Evolutionary conservation across 2,329 filamentous ascomycete genomes (phyloP).

Genomic region (Monosporascus sp.): DNA sequence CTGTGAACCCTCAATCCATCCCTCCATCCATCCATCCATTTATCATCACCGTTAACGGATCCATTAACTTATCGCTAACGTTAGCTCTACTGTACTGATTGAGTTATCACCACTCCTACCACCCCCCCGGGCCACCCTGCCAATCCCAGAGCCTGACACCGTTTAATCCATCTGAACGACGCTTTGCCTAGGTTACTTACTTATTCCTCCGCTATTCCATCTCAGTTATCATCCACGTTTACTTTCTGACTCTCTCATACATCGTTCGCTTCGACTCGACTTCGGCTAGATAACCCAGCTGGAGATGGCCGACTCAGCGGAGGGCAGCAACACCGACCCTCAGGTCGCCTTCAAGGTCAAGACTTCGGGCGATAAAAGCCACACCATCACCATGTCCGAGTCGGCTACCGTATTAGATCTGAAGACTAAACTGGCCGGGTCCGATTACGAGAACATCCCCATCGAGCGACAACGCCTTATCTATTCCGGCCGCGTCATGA

Average conservation of each 20-base stretch:
- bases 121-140: background rate
- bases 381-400: slow-evolving; percentile 72
- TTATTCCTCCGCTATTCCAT: too few species aligned
- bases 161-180: background rate
- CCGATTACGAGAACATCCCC: slow-evolving; percentile 81
- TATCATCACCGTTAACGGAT: too few species aligned
- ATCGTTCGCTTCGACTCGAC: too few species aligned
- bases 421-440: slow-evolving; percentile 77
- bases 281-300: background rate
- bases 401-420: slow-evolving; percentile 76
- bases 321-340: slow-evolving; percentile 55
- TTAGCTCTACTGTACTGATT: background rate
- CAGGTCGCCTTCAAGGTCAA: slow-evolving; percentile 96
- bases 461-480: slow-evolving; percentile 88
- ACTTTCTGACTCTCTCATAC: too few species aligned
- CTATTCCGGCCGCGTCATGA: slow-evolving; percentile 94
- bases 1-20: too few species aligned
- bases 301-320: slow-evolving; percentile 60
- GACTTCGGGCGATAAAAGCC: slow-evolving; percentile 85
- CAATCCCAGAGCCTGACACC: background rate
- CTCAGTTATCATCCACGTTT: too few species aligned
- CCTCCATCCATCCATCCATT: too few species aligned
- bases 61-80: background rate
- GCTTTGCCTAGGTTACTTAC: background rate
- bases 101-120: background rate